phyloP scores from a whole-genome alignment of 2,329 filamentous ascomycete genomes.

The Trichothecium roseum region DNA sequence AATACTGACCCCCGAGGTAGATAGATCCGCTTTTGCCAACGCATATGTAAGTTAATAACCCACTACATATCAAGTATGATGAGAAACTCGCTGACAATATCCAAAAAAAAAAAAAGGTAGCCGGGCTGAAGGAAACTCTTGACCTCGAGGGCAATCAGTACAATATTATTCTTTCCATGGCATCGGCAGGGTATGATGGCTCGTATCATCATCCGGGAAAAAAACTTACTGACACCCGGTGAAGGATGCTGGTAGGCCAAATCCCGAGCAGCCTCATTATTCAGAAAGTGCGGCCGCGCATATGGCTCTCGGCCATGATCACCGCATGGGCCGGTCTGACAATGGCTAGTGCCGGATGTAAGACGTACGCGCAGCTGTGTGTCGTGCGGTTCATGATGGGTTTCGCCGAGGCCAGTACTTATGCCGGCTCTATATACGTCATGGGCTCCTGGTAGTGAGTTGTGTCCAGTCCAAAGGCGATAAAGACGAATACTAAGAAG shows the following conservation, averaged over 20 bases:
- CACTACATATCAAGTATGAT: neutral
- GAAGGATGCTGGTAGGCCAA: slow-evolving; percentile 37
- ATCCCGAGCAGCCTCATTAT: slow-evolving; percentile 47
- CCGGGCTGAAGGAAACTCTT: slow-evolving; percentile 31
- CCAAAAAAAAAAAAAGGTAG: slow-evolving; percentile 15
- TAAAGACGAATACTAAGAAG: neutral
- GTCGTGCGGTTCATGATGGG: slow-evolving; percentile 18
- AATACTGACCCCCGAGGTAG: slow-evolving; percentile 6
- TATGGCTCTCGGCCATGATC: slow-evolving; percentile 51
- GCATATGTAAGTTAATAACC: slow-evolving; percentile 20
- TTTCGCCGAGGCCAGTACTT: slow-evolving; percentile 16
- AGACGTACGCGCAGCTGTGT: slow-evolving; percentile 16
- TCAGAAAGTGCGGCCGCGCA: slow-evolving; percentile 47
- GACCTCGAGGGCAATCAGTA: slow-evolving; percentile 30
- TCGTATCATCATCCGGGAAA: rapidly evolving
- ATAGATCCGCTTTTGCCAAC: slow-evolving; percentile 20
- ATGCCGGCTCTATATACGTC: slow-evolving; percentile 21
- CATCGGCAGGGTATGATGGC: slow-evolving; percentile 14
- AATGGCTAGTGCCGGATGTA: slow-evolving; percentile 28
- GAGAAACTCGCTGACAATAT: neutral
- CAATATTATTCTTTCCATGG: slow-evolving; percentile 14
- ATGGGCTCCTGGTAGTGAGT: slow-evolving; percentile 41
- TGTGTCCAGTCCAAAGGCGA: too few species aligned
- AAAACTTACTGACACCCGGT: neutral
- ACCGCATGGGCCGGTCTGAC: slow-evolving; percentile 49